Evolutionary conservation across 352 stramenopile species (phyloP).

Genomic region (Phytophthora cactorum): DNA sequence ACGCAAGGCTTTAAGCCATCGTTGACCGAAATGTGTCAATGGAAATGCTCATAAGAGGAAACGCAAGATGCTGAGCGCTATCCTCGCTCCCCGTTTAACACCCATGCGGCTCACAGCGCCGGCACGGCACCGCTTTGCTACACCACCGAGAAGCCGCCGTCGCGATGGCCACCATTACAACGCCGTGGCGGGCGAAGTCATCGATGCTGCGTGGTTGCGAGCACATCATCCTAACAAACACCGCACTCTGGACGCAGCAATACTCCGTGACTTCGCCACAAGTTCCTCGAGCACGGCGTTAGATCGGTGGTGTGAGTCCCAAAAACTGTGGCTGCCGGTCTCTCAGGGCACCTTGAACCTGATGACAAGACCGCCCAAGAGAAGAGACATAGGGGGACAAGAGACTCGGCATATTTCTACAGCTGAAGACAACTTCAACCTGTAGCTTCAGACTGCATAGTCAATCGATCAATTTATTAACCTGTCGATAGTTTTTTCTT

Average conservation of each 20-base stretch:
- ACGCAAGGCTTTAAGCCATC: too few species aligned
- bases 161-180: constrained; percentile 1
- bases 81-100: constrained; percentile 9
- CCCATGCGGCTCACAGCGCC: neutral
- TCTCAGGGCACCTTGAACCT: constrained; percentile 7
- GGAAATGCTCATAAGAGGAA: constrained; percentile 23
- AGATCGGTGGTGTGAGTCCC: neutral
- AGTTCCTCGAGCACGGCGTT: neutral
- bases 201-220: constrained; percentile 13
- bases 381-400: constrained; percentile 12
- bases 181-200: constrained; percentile 1
- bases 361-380: constrained; percentile 2
- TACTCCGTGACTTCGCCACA: neutral
- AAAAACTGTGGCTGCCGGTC: too few species aligned
- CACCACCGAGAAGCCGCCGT: constrained; percentile 6
- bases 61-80: constrained; percentile 21
- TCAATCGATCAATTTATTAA: constrained; percentile 4
- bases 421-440: constrained; percentile 10
- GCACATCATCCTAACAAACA: constrained; percentile 3
- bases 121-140: neutral
- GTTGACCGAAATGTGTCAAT: constrained; percentile 23
- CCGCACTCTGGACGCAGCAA: neutral
- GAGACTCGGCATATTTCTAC: constrained; percentile 3
- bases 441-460: constrained; percentile 9
- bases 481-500: neutral